Evolutionary conservation across 1,284 basidiomycete genomes (phyloP).

Genomic region (Papiliotrema flavescens): DNA sequence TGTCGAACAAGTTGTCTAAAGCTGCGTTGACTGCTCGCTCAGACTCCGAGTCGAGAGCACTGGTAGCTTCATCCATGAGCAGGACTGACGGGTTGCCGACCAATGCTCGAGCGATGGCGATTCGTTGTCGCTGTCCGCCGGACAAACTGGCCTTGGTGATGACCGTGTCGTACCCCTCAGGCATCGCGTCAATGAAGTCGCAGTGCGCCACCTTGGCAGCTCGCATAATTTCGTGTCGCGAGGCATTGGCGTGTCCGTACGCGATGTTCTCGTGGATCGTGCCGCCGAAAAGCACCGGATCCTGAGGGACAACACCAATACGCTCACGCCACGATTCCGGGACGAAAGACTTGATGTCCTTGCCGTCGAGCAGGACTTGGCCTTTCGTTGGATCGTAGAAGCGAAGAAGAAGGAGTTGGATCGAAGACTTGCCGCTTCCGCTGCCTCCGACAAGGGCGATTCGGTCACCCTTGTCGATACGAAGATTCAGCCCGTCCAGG

Average conservation of each 20-base stretch:
- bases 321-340: constrained; percentile 77
- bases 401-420: constrained; percentile 76
- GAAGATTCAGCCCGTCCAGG: constrained; percentile 60
- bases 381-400: constrained; percentile 84
- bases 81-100: constrained; percentile 52
- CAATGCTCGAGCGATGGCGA: constrained; percentile 54
- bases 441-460: constrained; percentile 51
- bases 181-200: constrained; percentile 45
- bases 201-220: constrained; percentile 44
- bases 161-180: constrained; percentile 45
- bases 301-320: constrained; percentile 58
- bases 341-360: constrained; percentile 68
- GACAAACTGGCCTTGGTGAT: constrained; percentile 47
- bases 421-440: constrained; percentile 52
- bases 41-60: constrained; percentile 33
- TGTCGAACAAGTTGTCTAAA: constrained; percentile 48
- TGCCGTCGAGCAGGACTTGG: constrained; percentile 69
- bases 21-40: constrained; percentile 50
- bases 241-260: constrained; percentile 41
- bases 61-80: constrained; percentile 48
- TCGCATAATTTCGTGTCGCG: constrained; percentile 34
- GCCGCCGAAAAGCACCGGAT: constrained; percentile 77
- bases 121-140: constrained; percentile 53
- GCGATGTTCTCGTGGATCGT: constrained; percentile 74
- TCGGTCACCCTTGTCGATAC: constrained; percentile 51